phyloP scores from a whole-genome alignment of 2,329 filamentous ascomycete genomes.

The Beauveria pseudobassiana region DNA sequence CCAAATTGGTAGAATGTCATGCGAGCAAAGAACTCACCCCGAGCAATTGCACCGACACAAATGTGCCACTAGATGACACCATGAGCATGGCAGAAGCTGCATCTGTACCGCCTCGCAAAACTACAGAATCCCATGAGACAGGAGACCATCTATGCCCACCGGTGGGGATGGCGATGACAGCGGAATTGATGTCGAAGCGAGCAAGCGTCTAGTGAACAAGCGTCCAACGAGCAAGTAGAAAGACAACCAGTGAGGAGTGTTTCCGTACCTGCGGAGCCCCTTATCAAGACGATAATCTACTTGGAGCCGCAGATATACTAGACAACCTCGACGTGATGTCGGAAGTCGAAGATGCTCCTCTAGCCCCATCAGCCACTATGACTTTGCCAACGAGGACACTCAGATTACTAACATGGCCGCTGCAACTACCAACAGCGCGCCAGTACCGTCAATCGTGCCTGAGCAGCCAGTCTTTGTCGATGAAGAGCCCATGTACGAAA shows the following conservation, averaged over 20 bases:
- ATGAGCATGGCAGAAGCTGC: background rate
- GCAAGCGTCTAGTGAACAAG: background rate
- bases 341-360: background rate
- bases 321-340: constrained; percentile 6
- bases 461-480: background rate
- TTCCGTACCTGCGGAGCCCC: background rate
- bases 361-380: background rate
- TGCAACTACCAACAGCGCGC: background rate
- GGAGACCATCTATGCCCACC: background rate
- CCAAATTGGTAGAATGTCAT: background rate
- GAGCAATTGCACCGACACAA: background rate
- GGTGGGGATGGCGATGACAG: background rate
- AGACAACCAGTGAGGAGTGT: background rate
- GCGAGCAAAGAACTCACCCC: background rate
- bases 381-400: background rate
- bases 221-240: background rate
- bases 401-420: background rate
- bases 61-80: background rate
- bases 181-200: constrained; percentile 7
- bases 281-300: background rate
- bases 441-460: background rate
- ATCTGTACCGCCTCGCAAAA: background rate
- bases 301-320: background rate
- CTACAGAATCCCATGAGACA: background rate
- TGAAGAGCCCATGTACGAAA: background rate